Evolutionary conservation across 208 protist species (phyloP).

Genomic region (Crithidia brevicula): DNA sequence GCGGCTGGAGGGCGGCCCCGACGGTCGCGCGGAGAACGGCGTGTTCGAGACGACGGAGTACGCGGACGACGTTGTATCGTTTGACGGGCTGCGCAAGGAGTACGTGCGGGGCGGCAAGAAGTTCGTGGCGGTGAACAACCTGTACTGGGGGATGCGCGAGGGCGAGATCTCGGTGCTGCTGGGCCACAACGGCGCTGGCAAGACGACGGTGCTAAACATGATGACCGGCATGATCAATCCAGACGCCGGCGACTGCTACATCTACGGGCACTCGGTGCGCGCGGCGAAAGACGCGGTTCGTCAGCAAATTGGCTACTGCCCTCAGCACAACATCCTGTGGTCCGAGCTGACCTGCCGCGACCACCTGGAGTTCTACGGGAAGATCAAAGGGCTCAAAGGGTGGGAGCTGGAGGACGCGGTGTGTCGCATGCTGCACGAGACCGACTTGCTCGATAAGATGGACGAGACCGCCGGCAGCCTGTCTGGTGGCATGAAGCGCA

Average conservation of each 20-base stretch:
- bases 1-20: slow-evolving; percentile 20
- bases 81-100: slow-evolving; percentile 40
- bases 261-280: slow-evolving; percentile 70
- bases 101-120: slow-evolving; percentile 41
- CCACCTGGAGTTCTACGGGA: slow-evolving; percentile 90
- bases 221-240: slow-evolving; percentile 86
- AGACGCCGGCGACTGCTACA: slow-evolving; percentile 74
- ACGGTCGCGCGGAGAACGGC: slow-evolving; percentile 35
- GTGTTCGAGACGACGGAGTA: slow-evolving; percentile 27
- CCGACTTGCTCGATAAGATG: slow-evolving; percentile 67
- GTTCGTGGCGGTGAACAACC: slow-evolving; percentile 76
- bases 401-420: slow-evolving; percentile 36
- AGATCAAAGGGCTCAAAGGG: slow-evolving; percentile 82
- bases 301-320: slow-evolving; percentile 93
- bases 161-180: slow-evolving; percentile 80
- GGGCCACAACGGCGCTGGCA: slow-evolving; percentile 89
- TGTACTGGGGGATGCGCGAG: slow-evolving; percentile 61
- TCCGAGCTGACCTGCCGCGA: slow-evolving; percentile 88
- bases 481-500: slow-evolving; percentile 77
- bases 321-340: slow-evolving; percentile 97
- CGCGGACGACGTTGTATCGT: slow-evolving; percentile 29
- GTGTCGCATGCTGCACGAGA: slow-evolving; percentile 42
- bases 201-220: slow-evolving; percentile 84
- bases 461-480: slow-evolving; percentile 42
- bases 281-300: slow-evolving; percentile 50